phyloP scores from a whole-genome alignment of 106 monocot species.

The Phalaenopsis aphrodite region DNA sequence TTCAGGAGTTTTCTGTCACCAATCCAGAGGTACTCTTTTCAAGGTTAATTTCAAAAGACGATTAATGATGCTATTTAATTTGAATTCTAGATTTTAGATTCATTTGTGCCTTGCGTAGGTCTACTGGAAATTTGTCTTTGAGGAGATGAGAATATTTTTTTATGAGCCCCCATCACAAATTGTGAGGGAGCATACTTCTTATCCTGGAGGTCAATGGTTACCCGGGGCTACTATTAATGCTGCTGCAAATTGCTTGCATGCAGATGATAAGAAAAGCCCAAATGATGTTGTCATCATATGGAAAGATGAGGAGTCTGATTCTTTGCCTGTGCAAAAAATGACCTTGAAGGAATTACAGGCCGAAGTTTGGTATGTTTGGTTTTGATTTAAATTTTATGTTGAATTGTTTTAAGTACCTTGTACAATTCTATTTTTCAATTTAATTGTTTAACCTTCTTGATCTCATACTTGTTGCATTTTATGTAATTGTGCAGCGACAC shows the following conservation, averaged over 20 bases:
- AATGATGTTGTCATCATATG: conserved; percentile 63
- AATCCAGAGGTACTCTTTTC: conserved; percentile 65
- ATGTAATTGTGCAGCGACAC: background rate
- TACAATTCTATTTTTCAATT: background rate
- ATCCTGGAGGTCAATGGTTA: conserved; percentile 83
- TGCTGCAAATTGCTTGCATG: conserved; percentile 65
- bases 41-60: background rate
- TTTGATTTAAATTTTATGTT: background rate
- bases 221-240: conserved; percentile 73
- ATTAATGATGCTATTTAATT: conserved; percentile 1
- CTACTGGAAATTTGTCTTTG: conserved; percentile 80
- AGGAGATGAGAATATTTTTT: conserved; percentile 73
- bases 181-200: conserved; percentile 44
- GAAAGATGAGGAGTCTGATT: conserved; percentile 84
- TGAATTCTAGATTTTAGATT: background rate
- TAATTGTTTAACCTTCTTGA: background rate
- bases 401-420: background rate
- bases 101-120: conserved; percentile 25
- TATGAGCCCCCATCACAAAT: conserved; percentile 59
- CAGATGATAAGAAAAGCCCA: conserved; percentile 40
- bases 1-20: conserved; percentile 75
- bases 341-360: conserved; percentile 59
- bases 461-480: background rate
- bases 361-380: conserved; percentile 60
- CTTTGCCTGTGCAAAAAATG: conserved; percentile 52